These are phyloP conservation scores for Chalciporus piperatoides DNA, from an alignment of 1,284 basidiomycete genomes.

Conservation along the genomic window DNA sequence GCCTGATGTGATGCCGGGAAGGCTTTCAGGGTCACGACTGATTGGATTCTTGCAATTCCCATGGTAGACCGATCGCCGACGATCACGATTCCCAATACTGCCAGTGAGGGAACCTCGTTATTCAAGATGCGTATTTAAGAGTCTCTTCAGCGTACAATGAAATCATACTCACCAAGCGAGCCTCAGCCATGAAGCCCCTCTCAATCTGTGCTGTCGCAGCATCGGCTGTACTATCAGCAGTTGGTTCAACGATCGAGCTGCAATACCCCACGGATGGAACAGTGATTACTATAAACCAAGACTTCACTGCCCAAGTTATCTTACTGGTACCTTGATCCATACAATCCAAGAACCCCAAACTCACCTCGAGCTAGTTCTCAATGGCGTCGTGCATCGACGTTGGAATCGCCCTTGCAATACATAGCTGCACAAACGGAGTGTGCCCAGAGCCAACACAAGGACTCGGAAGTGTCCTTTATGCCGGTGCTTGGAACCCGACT, in stretches of 20 bases:
- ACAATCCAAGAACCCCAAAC: not conserved
- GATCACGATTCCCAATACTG: not conserved
- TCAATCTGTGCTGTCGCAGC: not conserved
- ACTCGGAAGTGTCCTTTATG: slow-evolving; percentile 21
- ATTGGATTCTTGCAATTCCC: not conserved
- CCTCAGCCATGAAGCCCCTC: slow-evolving; percentile 7
- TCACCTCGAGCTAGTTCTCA: slow-evolving; percentile 11
- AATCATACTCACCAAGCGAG: not conserved
- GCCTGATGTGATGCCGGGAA: not conserved
- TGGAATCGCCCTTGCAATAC: slow-evolving; percentile 17
- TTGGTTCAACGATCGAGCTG: slow-evolving; percentile 22
- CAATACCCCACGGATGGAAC: slow-evolving; percentile 21
- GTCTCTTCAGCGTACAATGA: not conserved
- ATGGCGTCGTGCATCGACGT: slow-evolving; percentile 20
- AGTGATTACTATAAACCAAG: slow-evolving; percentile 15
- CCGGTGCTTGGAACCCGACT: slow-evolving; percentile 17
- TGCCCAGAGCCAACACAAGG: slow-evolving; percentile 14
- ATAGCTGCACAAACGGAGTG: slow-evolving; percentile 11
- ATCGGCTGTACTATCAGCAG: slow-evolving; percentile 1
- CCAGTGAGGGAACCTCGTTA: not conserved
- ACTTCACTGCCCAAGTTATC: slow-evolving; percentile 16
- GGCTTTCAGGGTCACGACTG: not conserved
- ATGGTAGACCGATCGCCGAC: not conserved
- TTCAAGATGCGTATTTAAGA: slow-evolving; percentile 1
- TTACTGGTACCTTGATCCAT: slow-evolving; percentile 7